Evolutionary conservation across 371 early-diverging fungal genomes (phyloP), one percentile per base, ranked within the genome.

Genomic region (Thermomucor indicae-seudaticae): DNA sequence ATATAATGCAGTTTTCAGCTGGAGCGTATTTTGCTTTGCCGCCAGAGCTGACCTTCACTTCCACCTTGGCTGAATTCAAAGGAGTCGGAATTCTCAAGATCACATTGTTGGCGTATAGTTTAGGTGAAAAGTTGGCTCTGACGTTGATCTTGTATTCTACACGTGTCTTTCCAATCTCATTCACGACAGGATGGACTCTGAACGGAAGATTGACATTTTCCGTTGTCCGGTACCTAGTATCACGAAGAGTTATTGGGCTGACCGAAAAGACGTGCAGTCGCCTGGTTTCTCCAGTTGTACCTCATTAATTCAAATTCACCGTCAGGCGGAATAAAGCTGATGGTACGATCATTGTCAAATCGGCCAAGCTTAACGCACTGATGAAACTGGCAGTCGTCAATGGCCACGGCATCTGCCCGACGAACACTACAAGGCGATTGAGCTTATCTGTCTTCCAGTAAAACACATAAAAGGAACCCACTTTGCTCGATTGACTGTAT

Each of bases 241-340:
- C 7, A 32, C 32, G 14, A 46, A 28, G 3, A 24, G 6, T 46
- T 1, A 46, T n/a, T n/a, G n/a, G n/a, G n/a, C n/a, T n/a, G n/a
- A n/a, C n/a, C n/a, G n/a, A n/a, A n/a, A n/a, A n/a, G n/a, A n/a
- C n/a, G n/a, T n/a, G n/a, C 3, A 8, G 22, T 10, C 28, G 14
- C 19, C 49, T 48, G 7, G 22, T 27, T 12, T 46, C 14, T 0
- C 8, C 14, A 20, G 1, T 0, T 55, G 44, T 76, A 85, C 80
- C 81, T 78, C 94, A 94, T 94, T 45, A 94, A 75, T 65, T 92
- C 94, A 70, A 92, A 94, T 65, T 94, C 94, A 60, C 94, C 98
- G 77, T 98, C 98, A 8, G 98, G 98, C 22, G 98, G 98, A 51
- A 97, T 95, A 71, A 95, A 98, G 29, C 94, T 93, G 24, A 94